A percentile compares a stretch with the other conserved stretches of the same genome.
These are phyloP conservation scores for Microcera coccophila DNA, from an alignment of 2,329 filamentous ascomycete genomes.

Conservation along the genomic window DNA sequence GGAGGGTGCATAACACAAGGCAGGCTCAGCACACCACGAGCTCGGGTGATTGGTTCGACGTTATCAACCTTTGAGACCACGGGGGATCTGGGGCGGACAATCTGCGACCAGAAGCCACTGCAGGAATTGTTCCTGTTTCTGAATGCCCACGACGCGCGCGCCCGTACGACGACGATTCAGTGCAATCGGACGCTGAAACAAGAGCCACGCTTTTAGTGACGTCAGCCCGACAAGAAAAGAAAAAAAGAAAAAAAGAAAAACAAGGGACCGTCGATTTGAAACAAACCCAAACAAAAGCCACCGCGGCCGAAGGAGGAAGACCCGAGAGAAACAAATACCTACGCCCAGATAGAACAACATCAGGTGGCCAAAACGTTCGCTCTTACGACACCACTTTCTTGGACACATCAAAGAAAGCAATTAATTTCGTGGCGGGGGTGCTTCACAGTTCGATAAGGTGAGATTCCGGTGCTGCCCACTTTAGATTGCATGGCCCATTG, in stretches of 20 bases:
- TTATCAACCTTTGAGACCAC: neutral
- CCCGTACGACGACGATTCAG: neutral
- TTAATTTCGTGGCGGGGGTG: constrained; percentile 11
- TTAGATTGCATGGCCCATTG: too few species aligned
- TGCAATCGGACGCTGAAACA: constrained; percentile 6
- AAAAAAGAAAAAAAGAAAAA: constrained; percentile 1
- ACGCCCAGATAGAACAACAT: too few species aligned
- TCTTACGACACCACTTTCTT: too few species aligned
- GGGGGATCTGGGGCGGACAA: neutral
- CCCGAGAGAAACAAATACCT: neutral
- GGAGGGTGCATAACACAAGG: neutral
- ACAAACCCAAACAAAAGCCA: too few species aligned
- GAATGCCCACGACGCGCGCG: too few species aligned
- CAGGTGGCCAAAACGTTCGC: too few species aligned
- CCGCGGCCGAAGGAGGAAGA: too few species aligned
- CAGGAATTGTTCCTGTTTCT: neutral
- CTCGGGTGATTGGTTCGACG: neutral
- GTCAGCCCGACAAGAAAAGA: constrained; percentile 10
- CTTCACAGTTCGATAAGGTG: constrained; percentile 22
- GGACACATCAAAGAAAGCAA: too few species aligned
- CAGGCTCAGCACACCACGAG: neutral
- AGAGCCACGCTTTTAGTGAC: constrained; percentile 15
- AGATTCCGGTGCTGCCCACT: constrained; percentile 18
- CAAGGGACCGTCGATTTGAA: too few species aligned
- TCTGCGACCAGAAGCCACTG: neutral